Evolutionary conservation across 176 grass and related monocot species (phyloP).

Genomic region (Carex cristatella): DNA sequence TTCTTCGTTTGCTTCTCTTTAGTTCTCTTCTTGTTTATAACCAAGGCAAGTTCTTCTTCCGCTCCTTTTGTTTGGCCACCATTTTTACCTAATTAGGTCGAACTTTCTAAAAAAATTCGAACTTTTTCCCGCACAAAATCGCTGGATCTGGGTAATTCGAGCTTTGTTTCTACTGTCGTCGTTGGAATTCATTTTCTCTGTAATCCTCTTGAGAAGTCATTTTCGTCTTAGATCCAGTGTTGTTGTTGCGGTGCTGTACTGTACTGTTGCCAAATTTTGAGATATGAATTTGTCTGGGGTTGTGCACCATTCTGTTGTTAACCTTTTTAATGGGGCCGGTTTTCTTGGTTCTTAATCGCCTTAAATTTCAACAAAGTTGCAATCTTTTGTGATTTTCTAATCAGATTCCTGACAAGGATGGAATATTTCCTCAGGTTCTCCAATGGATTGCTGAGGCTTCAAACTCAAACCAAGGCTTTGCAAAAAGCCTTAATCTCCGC

Average conservation of each 20-base stretch:
- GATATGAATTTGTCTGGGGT: not conserved
- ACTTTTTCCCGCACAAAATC: not conserved
- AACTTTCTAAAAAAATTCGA: not conserved
- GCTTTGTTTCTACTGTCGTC: not conserved
- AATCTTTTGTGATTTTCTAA: not conserved
- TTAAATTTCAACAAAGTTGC: not conserved
- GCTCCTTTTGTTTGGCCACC: not conserved
- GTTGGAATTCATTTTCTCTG: not conserved
- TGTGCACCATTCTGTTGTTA: not conserved
- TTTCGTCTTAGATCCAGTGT: constrained; percentile 7
- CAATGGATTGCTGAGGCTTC: not conserved
- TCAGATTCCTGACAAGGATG: not conserved
- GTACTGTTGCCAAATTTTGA: constrained; percentile 8
- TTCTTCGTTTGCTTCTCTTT: constrained; percentile 4
- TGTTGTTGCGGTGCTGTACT: not conserved
- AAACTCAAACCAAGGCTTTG: constrained; percentile 1
- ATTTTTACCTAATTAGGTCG: not conserved
- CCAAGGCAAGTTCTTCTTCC: constrained; percentile 2
- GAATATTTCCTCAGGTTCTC: constrained; percentile 16
- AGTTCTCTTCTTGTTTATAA: not conserved
- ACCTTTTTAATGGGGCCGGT: not conserved
- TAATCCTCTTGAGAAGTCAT: not conserved
- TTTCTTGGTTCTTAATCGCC: not conserved
- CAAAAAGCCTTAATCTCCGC: not conserved
- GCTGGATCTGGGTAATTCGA: constrained; percentile 10